Evolutionary conservation across 2,329 filamentous ascomycete genomes (phyloP).

Genomic region (Raffaelea ambrosiae): DNA sequence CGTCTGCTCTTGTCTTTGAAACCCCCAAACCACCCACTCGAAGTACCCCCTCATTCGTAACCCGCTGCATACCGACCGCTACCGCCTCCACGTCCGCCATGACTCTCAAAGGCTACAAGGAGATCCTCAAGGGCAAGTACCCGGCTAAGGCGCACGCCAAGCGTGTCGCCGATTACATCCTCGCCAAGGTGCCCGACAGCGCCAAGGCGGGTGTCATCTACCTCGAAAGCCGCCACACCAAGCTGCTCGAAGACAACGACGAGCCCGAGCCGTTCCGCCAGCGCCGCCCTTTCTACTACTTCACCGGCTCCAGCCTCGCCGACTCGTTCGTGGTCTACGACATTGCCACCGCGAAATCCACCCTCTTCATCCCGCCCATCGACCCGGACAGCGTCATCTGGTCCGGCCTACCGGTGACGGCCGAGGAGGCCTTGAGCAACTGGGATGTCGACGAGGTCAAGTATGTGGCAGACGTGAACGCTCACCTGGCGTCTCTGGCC

Average conservation of each 20-base stretch:
- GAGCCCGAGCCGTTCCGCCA: conserved; percentile 75
- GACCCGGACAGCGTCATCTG: conserved; percentile 88
- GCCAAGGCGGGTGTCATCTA: conserved; percentile 65
- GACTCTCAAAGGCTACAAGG: conserved; percentile 19
- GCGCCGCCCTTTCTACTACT: conserved; percentile 88
- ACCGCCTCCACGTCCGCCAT: neutral
- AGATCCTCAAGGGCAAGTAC: conserved; percentile 54
- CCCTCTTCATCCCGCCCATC: conserved; percentile 83
- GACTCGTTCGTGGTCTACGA: conserved; percentile 80
- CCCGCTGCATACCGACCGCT: neutral
- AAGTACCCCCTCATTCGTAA: too few species aligned
- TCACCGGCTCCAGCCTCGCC: conserved; percentile 73
- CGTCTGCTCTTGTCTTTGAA: too few species aligned
- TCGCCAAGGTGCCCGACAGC: conserved; percentile 50
- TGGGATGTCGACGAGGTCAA: conserved; percentile 79
- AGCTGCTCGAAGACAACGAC: conserved; percentile 84
- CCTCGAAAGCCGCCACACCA: conserved; percentile 74
- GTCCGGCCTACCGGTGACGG: conserved; percentile 76
- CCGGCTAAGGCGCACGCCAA: conserved; percentile 83
- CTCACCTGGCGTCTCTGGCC: conserved; percentile 49
- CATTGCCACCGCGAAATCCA: conserved; percentile 62
- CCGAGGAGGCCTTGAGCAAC: conserved; percentile 62
- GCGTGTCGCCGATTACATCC: conserved; percentile 73
- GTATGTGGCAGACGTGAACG: conserved; percentile 65
- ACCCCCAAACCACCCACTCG: too few species aligned